Evolutionary conservation across 805 yeast genomes (phyloP), one percentile per base, ranked within the genome.

Genomic region (Kazachstania bromeliacearum): DNA sequence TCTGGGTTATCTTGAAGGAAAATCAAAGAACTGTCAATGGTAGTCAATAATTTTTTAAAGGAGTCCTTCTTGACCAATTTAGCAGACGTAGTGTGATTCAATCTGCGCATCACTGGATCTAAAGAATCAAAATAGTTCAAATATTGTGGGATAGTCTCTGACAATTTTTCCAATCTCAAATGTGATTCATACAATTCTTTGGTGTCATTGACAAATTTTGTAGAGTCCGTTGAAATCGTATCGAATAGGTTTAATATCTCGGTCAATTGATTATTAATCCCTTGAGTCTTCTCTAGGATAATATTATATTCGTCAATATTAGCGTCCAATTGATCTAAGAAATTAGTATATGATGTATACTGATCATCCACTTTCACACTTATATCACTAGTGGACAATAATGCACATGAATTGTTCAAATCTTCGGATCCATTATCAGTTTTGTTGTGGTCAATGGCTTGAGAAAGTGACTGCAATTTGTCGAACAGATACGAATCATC

Each of bases 61-160:
- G 71, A 66, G 16, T 70, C 67, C 38, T 70, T 68, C 31, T 73
- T 67, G 4, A 87, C 87, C 24, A 80, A 68, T 31, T 66, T 69
- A 14, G 59, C 41, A n/a, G 79, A 72, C 1, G 84, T 85, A 2
- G 84, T 77, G 18, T 76, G 70, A 44, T 85, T 80, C 42, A 89
- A 68, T 28, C 69, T 67, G 38, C 75, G 70, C 25, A 84, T 79
- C 28, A 85, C 77, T 3, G 71, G 63, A 36, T 85, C 94, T 36
- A 89, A 62, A 15, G 73, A 66, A 44, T 81, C 87, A 53, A 85
- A 88, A 36, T 75, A 67, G 14, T 64, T 55, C 38, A 89, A 65
- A 33, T 79, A 80, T 14, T 57, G 50, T 4, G 77, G 68, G 5
- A 85, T 83, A 10, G 70, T 65, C 34, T 71, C 70, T 45, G 82